Conservation (phyloP, 2,329 filamentous ascomycete genomes). For the Phialocephala sp. region DNA sequence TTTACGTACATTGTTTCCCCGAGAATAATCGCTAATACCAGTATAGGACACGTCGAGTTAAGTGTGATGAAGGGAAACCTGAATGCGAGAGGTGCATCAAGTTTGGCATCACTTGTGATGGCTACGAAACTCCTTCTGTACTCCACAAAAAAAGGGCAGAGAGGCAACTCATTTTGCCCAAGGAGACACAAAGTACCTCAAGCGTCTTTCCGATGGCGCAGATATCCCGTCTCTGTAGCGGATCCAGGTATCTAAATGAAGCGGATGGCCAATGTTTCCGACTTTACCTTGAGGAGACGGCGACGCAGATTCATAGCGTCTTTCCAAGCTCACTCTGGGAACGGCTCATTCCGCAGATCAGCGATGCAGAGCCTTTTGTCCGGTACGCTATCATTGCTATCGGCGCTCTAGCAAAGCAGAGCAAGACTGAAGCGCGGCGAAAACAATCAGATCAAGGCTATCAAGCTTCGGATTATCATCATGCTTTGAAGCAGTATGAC, state of each 20-base stretch:
- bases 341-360: conserved; percentile 31
- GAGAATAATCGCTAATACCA: neutral
- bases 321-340: conserved; percentile 28
- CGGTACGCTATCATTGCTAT: conserved; percentile 32
- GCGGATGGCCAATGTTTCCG: conserved; percentile 26
- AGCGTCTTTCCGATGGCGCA: neutral
- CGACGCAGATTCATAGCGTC: conserved; percentile 25
- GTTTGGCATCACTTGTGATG: conserved; percentile 21
- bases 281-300: conserved; percentile 31
- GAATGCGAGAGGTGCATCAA: conserved; percentile 18
- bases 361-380: conserved; percentile 30
- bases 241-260: conserved; percentile 23
- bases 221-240: neutral
- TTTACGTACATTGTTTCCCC: neutral
- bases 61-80: conserved; percentile 23
- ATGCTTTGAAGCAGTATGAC: conserved; percentile 29
- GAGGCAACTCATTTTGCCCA: conserved; percentile 10
- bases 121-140: conserved; percentile 11
- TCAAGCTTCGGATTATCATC: conserved; percentile 17
- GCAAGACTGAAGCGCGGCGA: neutral
- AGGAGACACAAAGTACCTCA: neutral
- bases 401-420: conserved; percentile 25
- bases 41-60: conserved; percentile 21
- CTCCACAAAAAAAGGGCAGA: neutral
- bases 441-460: neutral